Base-by-base conservation (phyloP, 768 basidiomycete species). In the Kwoniella dendrophila region DNA sequence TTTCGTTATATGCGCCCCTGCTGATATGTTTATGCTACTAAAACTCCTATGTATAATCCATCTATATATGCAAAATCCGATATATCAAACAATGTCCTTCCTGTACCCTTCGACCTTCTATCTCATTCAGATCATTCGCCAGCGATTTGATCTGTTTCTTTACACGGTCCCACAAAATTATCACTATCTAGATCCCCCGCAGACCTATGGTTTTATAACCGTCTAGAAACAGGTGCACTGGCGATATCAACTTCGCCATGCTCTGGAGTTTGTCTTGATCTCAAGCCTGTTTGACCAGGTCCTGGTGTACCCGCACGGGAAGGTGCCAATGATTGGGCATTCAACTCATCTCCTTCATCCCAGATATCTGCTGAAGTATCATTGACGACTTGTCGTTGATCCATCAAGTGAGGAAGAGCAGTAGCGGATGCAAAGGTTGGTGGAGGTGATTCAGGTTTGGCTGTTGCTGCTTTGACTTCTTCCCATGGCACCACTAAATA, bases 401-500 rank as follows among this genome's bases (percentile, higher is more conserved):
- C 86, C 38, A 81, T 79, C 64, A 88, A 79, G 34, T 81, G 41
- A 53, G 64, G 34, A 34, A 72, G 65, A 52, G 73, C 70, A 48
- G 69, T 78, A 54, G 79, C 72, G 48, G 70, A 41, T 40, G 68
- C 61, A 56, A 78, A 77, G 11, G 76, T 76, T 0, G 77, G 75
- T 29, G 78, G 77, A 18, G 78, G 77, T 8, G 65, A 59, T 48
- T 73, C 66, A 30, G 72, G 62, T 24, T 81, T 80, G n/a, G 66
- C 72, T 29, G 72, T 70, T n/a, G 73, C 77, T 22, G 66, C 61
- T 24, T 71, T 69, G 40, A 86, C 82, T 66, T 86, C 77, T 4
- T 87, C 85, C 83, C 86, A 93, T 3, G 91, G 90, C 0, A 92
- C 84, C 65, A 86, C 68, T 72, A 48, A 29, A 29, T 16, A n/a